Base-by-base conservation (phyloP, 208 protist genomes). In the Trypanosoma grayi region DNA sequence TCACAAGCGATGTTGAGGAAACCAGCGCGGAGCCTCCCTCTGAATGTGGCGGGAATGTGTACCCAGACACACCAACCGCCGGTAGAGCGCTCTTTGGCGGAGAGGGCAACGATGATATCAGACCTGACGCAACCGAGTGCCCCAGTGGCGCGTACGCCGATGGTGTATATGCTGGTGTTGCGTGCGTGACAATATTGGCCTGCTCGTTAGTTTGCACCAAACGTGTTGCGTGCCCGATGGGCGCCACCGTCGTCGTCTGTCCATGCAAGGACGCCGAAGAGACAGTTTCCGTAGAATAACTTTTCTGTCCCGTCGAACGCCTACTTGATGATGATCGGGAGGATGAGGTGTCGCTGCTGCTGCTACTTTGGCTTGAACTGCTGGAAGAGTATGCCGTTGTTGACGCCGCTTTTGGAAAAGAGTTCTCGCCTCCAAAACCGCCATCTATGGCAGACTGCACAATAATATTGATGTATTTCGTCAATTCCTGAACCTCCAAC, bases 391-490 rank as follows among this genome's bases (percentile, higher is more conserved):
- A 60, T 30, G 39, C 40, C 5, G 27, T 36, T 33, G 47, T 16
- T 18, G 18, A 31, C 30, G 47, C 24, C 8, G 30, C 31, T 24
- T 8, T 41, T 51, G 30, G 18, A 31, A 51, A 24, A 22, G 55
- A 20, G 14, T 58, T 62, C 27, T 70, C 53, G 9, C 44, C 57
- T 37, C 61, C 66, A 62, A 86, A 66, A 18, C 45, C 64, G 24
- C 74, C 74, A 62, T 92, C 83, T 39, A 95, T 77, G 14, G 79
- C 73, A 2, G 81, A 86, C 53, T 95, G 89, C 18, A 92, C 70
- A 62, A 92, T 53, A 57, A 95, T 87, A 65, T 92, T 92, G 16
- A 92, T 58, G 27, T 73, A 71, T 40, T 77, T 78, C 43, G 74
- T 87, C n/a, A 92, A 70, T 20, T 56, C 44, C 54, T 87, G 75